These are phyloP conservation scores for Apiotrichum akiyoshidainum DNA, from an alignment of 1,284 basidiomycete species.

Conservation along the genomic window DNA sequence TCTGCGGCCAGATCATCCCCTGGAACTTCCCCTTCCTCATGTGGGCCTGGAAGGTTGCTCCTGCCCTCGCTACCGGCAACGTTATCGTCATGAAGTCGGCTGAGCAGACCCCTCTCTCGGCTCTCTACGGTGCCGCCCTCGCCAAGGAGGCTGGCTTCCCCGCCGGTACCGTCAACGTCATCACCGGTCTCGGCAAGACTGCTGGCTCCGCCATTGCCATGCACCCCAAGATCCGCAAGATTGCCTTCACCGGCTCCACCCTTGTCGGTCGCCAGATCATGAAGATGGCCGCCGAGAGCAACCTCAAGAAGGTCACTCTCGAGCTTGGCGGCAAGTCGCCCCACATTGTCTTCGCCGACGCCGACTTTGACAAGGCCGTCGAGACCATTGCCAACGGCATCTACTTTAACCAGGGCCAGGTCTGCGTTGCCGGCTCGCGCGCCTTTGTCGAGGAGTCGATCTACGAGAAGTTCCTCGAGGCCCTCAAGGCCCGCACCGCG, in stretches of 20 bases:
- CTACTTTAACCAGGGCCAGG: constrained; percentile 40
- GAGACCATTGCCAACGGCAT: constrained; percentile 1
- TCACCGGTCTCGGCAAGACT: constrained; percentile 73
- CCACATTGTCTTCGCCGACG: constrained; percentile 52
- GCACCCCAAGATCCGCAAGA: constrained; percentile 76
- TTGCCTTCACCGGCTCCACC: constrained; percentile 60
- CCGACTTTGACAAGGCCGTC: constrained; percentile 65
- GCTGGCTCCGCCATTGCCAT: constrained; percentile 78
- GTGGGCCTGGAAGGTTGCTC: constrained; percentile 90
- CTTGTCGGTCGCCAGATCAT: constrained; percentile 80
- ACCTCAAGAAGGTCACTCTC: constrained; percentile 68
- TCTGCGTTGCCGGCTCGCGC: constrained; percentile 47
- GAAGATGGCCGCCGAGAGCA: constrained; percentile 74
- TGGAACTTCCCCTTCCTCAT: constrained; percentile 92
- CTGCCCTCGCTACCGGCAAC: constrained; percentile 69
- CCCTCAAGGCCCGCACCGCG: constrained; percentile 63
- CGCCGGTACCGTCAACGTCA: constrained; percentile 85
- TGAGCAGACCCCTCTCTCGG: constrained; percentile 85
- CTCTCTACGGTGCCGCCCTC: constrained; percentile 59
- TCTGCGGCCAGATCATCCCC: constrained; percentile 85
- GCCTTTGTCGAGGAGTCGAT: constrained; percentile 73
- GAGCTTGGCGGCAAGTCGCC: constrained; percentile 58
- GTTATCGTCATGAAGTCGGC: constrained; percentile 63
- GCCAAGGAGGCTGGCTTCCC: constrained; percentile 64
- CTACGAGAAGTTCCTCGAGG: constrained; percentile 70